Evolutionary conservation across 2,329 filamentous ascomycete genomes (phyloP).

Genomic region (Verticillium dahliae): DNA sequence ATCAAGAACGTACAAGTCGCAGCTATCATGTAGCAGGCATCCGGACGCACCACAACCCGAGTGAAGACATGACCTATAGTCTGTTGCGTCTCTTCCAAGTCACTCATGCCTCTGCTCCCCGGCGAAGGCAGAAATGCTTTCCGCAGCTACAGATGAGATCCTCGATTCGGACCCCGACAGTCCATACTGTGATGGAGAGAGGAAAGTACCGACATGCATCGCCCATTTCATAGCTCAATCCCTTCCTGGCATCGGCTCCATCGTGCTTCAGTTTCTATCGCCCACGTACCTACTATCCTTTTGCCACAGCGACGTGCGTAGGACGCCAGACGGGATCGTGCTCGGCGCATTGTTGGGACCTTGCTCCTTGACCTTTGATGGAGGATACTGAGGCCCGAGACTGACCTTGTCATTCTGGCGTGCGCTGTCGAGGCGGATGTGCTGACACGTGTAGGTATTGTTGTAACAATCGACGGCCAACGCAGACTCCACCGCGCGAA

Average conservation of each 20-base stretch:
- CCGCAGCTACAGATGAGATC: conserved; percentile 24
- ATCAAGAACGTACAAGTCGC: neutral
- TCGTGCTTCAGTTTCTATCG: neutral
- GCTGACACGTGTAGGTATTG: neutral
- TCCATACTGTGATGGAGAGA: conserved; percentile 20
- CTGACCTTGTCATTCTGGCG: neutral
- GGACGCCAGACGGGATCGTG: neutral
- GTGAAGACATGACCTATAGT: conserved; percentile 22
- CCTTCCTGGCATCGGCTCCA: neutral
- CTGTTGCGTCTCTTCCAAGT: conserved; percentile 23
- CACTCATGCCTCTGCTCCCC: conserved; percentile 22
- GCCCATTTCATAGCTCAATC: neutral
- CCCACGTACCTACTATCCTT: too few relatives aligned
- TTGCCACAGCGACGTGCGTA: neutral
- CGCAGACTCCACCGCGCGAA: too few relatives aligned
- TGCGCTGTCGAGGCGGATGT: neutral
- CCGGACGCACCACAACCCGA: conserved; percentile 17
- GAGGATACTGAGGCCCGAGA: neutral
- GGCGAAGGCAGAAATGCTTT: conserved; percentile 25
- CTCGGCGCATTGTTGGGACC: neutral
- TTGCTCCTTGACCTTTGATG: neutral
- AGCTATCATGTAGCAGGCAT: conserved; percentile 16
- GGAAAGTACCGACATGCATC: neutral
- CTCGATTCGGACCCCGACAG: conserved; percentile 24
- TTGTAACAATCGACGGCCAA: neutral